Evolutionary conservation across 306 rosid species (phyloP).

Genomic region (Alnus glutinosa): DNA sequence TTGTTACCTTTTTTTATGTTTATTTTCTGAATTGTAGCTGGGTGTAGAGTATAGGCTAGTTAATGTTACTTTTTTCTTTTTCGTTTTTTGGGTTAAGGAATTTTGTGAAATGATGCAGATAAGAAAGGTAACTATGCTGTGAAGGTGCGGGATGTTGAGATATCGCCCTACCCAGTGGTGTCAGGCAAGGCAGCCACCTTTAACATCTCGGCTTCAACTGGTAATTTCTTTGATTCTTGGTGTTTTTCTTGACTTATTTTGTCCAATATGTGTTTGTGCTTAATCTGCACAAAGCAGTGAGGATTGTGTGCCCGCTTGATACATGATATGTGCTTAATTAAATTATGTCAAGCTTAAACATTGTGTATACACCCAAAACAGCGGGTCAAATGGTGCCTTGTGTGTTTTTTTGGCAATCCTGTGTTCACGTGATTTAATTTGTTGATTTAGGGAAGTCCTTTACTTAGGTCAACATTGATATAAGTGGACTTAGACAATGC

Average conservation of each 20-base stretch:
- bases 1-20: not conserved
- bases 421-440: not conserved
- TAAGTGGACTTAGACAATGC: not conserved
- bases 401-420: not conserved
- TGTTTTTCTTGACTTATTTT: not conserved
- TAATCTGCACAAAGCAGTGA: not conserved
- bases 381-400: not conserved
- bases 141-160: constrained; percentile 61
- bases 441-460: not conserved
- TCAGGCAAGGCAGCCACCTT: constrained; percentile 73
- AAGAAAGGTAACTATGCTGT: constrained; percentile 58
- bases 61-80: not conserved
- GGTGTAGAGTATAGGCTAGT: not conserved
- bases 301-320: not conserved
- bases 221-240: constrained; percentile 34
- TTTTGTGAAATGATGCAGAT: constrained; percentile 40
- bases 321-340: not conserved
- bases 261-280: not conserved
- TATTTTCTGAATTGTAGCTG: not conserved
- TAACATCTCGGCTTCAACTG: constrained; percentile 71
- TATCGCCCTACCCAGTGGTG: constrained; percentile 64
- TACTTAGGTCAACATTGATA: not conserved
- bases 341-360: not conserved
- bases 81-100: not conserved
- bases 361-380: not conserved